These are phyloP conservation scores for Stereocaulon alpinum DNA, from an alignment of 495 filamentous ascomycete species.

Conservation along the genomic window DNA sequence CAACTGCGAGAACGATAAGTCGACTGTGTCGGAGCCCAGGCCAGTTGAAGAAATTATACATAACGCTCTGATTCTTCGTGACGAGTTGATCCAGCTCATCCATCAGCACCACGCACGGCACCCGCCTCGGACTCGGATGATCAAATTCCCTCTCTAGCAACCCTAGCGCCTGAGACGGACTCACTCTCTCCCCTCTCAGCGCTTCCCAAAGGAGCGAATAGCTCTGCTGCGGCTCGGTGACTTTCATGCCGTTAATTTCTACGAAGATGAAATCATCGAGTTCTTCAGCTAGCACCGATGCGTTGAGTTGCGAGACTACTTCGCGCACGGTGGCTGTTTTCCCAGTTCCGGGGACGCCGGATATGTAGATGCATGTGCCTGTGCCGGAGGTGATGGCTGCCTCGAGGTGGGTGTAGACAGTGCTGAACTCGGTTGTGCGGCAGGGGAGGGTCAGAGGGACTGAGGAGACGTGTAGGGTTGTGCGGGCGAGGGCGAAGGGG, in stretches of 20 bases:
- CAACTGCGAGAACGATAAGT: constrained; percentile 91
- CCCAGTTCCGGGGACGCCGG: constrained; percentile 96
- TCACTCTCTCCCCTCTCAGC: constrained; percentile 83
- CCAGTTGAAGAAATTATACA: constrained; percentile 99
- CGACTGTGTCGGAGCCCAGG: constrained; percentile 83
- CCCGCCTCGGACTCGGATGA: constrained; percentile 73
- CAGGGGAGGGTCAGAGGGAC: constrained; percentile 85
- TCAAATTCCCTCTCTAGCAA: constrained; percentile 87
- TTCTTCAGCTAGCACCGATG: constrained; percentile 75
- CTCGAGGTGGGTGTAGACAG: constrained; percentile 87
- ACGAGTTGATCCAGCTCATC: constrained; percentile 98
- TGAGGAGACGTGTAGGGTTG: constrained; percentile 81
- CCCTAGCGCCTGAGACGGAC: constrained; percentile 80
- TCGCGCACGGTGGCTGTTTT: constrained; percentile 98
- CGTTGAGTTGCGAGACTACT: constrained; percentile 80
- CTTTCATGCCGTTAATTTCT: constrained; percentile 99
- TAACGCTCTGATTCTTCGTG: constrained; percentile 93
- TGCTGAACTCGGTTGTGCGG: constrained; percentile 80
- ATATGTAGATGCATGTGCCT: constrained; percentile 96
- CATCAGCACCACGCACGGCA: constrained; percentile 97
- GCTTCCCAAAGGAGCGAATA: constrained; percentile 96
- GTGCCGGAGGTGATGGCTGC: constrained; percentile 88
- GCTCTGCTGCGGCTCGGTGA: constrained; percentile 93
- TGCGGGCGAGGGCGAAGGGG: constrained; percentile 85
- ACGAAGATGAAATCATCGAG: constrained; percentile 99